Conservation (phyloP, 148 eudicot species). For the Agrostemma githago region DNA sequence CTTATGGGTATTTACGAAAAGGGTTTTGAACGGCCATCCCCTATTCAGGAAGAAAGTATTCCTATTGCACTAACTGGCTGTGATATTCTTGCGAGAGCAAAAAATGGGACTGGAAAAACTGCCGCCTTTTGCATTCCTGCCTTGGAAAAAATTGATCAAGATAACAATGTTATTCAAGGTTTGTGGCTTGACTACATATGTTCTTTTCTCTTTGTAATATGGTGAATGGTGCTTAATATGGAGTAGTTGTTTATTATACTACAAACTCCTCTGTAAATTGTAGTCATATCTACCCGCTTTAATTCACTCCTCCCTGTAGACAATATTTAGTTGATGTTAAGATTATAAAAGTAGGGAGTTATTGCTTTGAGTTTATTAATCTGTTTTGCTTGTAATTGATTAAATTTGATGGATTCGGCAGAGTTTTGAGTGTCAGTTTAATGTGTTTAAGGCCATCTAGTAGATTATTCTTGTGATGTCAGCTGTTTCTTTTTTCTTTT, state of each 20-base stretch:
- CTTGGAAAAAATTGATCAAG: slow-evolving; percentile 78
- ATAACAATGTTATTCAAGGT: slow-evolving; percentile 90
- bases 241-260: not conserved
- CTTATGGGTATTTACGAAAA: slow-evolving; percentile 87
- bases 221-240: not conserved
- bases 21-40: slow-evolving; percentile 85
- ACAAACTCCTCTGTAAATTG: not conserved
- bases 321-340: not conserved
- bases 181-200: not conserved
- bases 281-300: too few species aligned
- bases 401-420: not conserved
- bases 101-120: slow-evolving; percentile 92
- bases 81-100: slow-evolving; percentile 87
- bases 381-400: slow-evolving; percentile 10
- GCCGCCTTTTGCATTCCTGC: slow-evolving; percentile 86
- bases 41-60: slow-evolving; percentile 85
- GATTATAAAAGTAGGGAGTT: not conserved
- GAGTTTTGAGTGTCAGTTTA: not conserved
- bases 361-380: not conserved
- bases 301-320: not conserved
- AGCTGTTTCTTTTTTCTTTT: not conserved
- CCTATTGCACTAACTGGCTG: slow-evolving; percentile 83
- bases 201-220: not conserved
- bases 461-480: not conserved
- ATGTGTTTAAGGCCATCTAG: not conserved